Evolutionary conservation across 2,329 filamentous ascomycete genomes (phyloP).

Genomic region (Aspergillus brasiliensis): DNA sequence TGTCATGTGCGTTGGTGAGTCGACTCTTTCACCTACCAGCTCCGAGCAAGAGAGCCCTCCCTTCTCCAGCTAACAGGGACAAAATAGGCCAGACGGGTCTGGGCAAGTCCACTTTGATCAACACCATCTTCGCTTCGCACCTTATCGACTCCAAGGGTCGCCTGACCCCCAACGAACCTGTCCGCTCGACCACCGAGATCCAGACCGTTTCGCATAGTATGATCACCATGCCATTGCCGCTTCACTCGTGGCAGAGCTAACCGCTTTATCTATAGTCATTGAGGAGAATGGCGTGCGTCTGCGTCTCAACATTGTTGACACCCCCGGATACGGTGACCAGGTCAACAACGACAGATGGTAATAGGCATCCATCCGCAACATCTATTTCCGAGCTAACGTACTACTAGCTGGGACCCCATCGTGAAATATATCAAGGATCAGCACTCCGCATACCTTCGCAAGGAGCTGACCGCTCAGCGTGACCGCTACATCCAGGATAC

Average conservation of each 20-base stretch:
- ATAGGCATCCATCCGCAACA: constrained; percentile 12
- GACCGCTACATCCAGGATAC: constrained; percentile 99
- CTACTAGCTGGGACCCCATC: constrained; percentile 85
- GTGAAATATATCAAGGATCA: constrained; percentile 99
- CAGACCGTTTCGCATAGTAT: constrained; percentile 89
- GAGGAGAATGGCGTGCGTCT: constrained; percentile 99
- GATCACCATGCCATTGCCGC: constrained; percentile 23
- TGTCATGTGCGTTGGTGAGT: constrained; percentile 97
- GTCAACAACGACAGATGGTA: constrained; percentile 99
- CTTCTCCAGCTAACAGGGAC: background rate
- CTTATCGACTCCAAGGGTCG: constrained; percentile 98
- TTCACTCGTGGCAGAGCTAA: constrained; percentile 18
- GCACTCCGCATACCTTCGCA: constrained; percentile 97
- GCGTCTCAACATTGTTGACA: constrained; percentile 97
- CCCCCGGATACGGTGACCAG: constrained; percentile 94
- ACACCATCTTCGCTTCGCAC: constrained; percentile 99
- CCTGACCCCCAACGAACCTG: constrained; percentile 85
- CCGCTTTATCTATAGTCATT: constrained; percentile 61
- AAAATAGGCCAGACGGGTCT: constrained; percentile 88
- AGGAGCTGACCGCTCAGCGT: constrained; percentile 98
- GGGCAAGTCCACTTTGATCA: constrained; percentile 98
- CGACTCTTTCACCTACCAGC: background rate
- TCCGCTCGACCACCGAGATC: constrained; percentile 96
- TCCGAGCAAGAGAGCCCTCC: background rate
- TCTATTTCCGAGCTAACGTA: constrained; percentile 23